phyloP scores from a whole-genome alignment of 1,284 basidiomycete genomes.

The Lignosus rhinocerotis region DNA sequence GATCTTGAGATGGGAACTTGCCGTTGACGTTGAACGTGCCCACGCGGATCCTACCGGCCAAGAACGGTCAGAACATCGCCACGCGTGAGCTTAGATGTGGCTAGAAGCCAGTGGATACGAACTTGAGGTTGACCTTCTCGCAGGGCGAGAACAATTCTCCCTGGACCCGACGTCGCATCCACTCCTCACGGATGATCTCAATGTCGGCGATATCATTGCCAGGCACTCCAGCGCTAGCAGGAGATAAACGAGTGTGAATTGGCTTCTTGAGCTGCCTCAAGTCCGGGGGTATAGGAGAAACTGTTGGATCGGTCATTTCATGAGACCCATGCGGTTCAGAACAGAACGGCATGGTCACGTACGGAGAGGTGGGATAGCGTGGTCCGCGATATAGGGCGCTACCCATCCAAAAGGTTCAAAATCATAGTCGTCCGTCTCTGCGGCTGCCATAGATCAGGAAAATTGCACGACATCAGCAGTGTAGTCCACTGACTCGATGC shows the following conservation, averaged over 20 bases:
- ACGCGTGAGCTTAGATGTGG: background rate
- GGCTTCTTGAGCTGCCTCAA: slow-evolving; percentile 49
- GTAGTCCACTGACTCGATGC: slow-evolving; percentile 32
- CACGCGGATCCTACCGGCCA: slow-evolving; percentile 51
- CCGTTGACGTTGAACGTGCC: slow-evolving; percentile 84
- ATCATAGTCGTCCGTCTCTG: slow-evolving; percentile 14
- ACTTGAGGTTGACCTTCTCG: slow-evolving; percentile 27
- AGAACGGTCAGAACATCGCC: slow-evolving; percentile 2
- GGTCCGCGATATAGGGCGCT: slow-evolving; percentile 22
- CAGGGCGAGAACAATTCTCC: slow-evolving; percentile 12
- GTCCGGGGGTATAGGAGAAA: slow-evolving; percentile 47
- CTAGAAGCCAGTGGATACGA: background rate
- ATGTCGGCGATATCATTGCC: slow-evolving; percentile 63
- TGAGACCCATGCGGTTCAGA: too few species aligned
- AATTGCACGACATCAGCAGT: background rate
- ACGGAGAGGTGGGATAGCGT: slow-evolving; percentile 17
- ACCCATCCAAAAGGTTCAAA: slow-evolving; percentile 37
- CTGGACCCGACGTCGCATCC: slow-evolving; percentile 42
- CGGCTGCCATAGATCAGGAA: background rate
- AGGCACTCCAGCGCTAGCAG: slow-evolving; percentile 58
- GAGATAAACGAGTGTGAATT: slow-evolving; percentile 52
- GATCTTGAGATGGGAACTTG: slow-evolving; percentile 66
- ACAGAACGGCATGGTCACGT: background rate
- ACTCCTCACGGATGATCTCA: slow-evolving; percentile 58
- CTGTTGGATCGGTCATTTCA: slow-evolving; percentile 18